Percentiles rank a stretch among this genome's conserved stretches.
Evolutionary conservation across 2,329 filamentous ascomycete species (phyloP).

Genomic region (Ophiostoma sp.): DNA sequence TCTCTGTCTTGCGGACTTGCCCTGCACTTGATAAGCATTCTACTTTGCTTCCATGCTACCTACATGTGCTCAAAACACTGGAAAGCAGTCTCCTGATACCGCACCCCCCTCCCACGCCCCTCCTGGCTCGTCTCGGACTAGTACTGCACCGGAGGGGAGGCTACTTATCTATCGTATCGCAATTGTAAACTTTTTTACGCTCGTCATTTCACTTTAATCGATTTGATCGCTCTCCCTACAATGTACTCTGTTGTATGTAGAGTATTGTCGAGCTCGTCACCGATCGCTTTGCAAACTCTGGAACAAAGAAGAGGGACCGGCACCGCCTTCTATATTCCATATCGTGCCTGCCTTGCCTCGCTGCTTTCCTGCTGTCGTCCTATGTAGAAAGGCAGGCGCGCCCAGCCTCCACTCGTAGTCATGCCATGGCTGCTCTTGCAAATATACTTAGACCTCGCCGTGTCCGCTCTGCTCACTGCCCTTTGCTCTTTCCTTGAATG

Average conservation of each 20-base stretch:
- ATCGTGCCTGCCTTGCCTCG: slow-evolving; percentile 8
- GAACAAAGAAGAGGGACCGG: slow-evolving; percentile 9
- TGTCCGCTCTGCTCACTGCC: not conserved
- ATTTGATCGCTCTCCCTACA: not conserved
- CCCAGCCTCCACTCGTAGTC: not conserved
- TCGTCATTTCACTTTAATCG: not conserved
- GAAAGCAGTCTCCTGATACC: not conserved
- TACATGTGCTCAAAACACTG: not conserved
- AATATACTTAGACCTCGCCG: not conserved
- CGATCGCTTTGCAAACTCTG: not conserved
- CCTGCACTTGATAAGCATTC: not conserved
- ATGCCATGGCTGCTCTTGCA: not conserved
- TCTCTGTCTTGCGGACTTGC: not conserved
- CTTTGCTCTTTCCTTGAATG: not conserved
- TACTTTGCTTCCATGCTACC: not conserved
- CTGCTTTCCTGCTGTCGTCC: not conserved
- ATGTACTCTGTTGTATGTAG: too few species aligned
- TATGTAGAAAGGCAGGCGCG: not conserved
- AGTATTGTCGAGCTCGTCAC: not conserved
- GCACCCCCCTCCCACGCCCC: slow-evolving; percentile 8
- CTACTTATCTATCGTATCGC: slow-evolving; percentile 12
- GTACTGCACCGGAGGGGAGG: not conserved
- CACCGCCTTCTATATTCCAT: not conserved
- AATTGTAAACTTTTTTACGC: not conserved
- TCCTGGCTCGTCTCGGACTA: slow-evolving; percentile 13